Base-by-base conservation (phyloP, 2,329 filamentous ascomycete species). In the Zarea fungicola region DNA sequence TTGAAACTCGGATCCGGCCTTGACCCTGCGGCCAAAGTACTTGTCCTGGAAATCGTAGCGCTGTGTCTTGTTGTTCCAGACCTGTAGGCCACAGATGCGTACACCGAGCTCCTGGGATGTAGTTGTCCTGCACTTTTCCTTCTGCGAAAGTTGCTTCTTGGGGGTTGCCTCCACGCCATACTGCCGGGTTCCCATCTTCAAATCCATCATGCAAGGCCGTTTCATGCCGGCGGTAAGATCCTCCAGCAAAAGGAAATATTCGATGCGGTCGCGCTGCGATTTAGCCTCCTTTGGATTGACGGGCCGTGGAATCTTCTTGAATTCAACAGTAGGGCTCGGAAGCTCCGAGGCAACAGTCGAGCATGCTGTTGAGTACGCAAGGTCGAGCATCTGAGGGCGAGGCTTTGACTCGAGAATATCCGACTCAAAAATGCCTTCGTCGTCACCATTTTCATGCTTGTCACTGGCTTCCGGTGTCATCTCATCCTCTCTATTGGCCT, bases 181-280 rank as follows among this genome's bases (percentile, higher is more conserved):
- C 63, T 99, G 93, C 2, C 93, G 84, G 7, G 93, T 99, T 18
- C 93, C 93, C 93, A 99, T 99, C 65, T 99, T 99, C 54, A 99
- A 75, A 63, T 99, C 93, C 66, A 99, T 86, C 52, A 99, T 95
- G 68, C 93, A 97, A 5, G 93, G 93, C 43, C 87, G 84, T 63
- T 89, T 91, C 93, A 99, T 97, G 28, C 92, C 92, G 2, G 92
- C 88, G 1, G 93, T 99, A 41, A 99, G 77, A 64, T 99, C 93
- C 67, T 99, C 93, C 9, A 99, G 73, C 1, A 99, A 76, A 13
- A 99, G 73, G 63, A 99, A 99, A 63, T 92, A 95, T 60, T 96
- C 89, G 5, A 95, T 87, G 26, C 92, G 83, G 49, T 80, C 76
- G 13, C 69, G 70, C 40, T 79, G 77, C 10, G 76, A 78, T 59